Evolutionary conservation across 1,284 basidiomycete genomes (phyloP), one percentile per base, ranked within the genome.

Genomic region (Sanghuangporus weigelae): DNA sequence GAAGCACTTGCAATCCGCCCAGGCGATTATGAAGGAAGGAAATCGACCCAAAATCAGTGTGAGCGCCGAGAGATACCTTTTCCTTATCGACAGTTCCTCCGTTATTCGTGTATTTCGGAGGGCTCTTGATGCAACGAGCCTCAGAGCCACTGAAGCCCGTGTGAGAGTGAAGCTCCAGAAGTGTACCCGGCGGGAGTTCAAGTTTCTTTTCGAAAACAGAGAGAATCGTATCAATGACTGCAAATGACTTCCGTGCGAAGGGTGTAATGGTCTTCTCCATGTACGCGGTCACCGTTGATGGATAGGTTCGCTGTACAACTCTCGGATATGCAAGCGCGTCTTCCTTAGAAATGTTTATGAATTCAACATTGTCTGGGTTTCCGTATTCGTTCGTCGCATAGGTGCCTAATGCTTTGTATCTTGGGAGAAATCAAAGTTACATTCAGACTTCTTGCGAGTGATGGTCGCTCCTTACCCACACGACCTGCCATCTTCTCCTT

Each of bases 1-100:
- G 79, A 50, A 89, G 77, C 0, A 90, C 87, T 68, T 90, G 89
- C 7, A 92, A 74, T 0, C 89, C 89, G 2, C 89, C 89, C 0
- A 91, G 79, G 14, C 81, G 81, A 71, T 90, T 90, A 56, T 87
- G 85, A 54, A 89, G 74, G 74, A 88, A 83, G 0, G 85, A 83
- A 80, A 78, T 68, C 14, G 76, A 76, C 19, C 77, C 77, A 63
- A 79, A 78, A 66, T 79, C 78, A 6, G 77, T 85, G 70, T 85
- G 84, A 4, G 80, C 79, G 8, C 82, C 83, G n/a, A 84, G 68
- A 0, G 76, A 75, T 14, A 75, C 75, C 0, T 71, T 68, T 10
- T 35, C 42, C 42, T 57, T 49, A 10, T 70, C 72, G 0, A 19
- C n/a, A 6, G 23, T 12, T 7, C 16, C 68, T 68, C 14, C 49